These are phyloP conservation scores for Decorospora gaudefroyi DNA, from an alignment of 2,329 filamentous ascomycete genomes.

Conservation along the genomic window DNA sequence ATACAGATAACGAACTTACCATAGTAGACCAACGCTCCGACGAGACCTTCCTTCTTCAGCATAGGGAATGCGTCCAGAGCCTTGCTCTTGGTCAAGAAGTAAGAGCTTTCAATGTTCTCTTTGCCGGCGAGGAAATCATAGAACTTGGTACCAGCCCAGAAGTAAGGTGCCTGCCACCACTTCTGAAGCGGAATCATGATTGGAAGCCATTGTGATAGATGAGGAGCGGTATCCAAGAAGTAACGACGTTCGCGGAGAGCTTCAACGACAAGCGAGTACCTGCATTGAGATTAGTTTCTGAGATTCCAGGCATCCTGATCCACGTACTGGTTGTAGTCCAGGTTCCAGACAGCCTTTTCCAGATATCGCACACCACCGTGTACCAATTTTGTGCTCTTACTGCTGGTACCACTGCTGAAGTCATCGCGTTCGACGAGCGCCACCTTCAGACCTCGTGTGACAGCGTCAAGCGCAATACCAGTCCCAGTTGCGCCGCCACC, in stretches of 20 bases:
- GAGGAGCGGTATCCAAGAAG: constrained; percentile 80
- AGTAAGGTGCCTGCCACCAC: constrained; percentile 84
- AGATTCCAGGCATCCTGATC: background rate
- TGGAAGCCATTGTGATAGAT: constrained; percentile 78
- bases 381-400: constrained; percentile 85
- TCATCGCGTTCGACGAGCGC: constrained; percentile 82
- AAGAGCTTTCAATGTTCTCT: constrained; percentile 86
- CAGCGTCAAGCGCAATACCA: constrained; percentile 80
- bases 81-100: constrained; percentile 85
- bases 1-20: constrained; percentile 50
- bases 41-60: constrained; percentile 77
- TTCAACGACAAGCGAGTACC: constrained; percentile 74
- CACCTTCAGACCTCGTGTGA: constrained; percentile 76
- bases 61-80: constrained; percentile 86
- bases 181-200: constrained; percentile 82
- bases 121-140: constrained; percentile 85
- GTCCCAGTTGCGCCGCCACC: constrained; percentile 79
- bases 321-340: constrained; percentile 76
- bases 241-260: constrained; percentile 81
- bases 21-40: constrained; percentile 87
- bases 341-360: constrained; percentile 83
- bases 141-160: constrained; percentile 76
- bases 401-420: constrained; percentile 80
- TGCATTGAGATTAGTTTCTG: constrained; percentile 17
- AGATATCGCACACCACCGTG: constrained; percentile 84